Base-by-base conservation (phyloP, 352 stramenopile species). In the Globisporangium nodosum region DNA sequence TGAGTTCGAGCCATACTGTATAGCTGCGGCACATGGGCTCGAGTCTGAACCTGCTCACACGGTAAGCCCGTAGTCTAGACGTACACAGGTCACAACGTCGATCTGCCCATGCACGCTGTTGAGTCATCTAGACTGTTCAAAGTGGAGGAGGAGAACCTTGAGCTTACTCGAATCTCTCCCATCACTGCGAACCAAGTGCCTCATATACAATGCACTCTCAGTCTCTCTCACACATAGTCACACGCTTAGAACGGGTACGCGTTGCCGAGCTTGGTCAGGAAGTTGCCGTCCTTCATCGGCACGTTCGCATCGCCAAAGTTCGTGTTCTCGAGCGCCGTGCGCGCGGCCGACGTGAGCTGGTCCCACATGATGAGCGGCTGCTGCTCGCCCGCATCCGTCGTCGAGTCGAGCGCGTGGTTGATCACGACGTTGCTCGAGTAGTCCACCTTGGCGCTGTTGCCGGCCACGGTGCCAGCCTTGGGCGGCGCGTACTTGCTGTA, bases 201-300 rank as follows among this genome's bases (percentile, higher is more conserved):
- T 27, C 24, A 27, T 27, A 27, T 27, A 27, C 24, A 27, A 27
- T 27, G 24, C 24, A 27, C 24, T 27, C 24, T 27, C 24, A 27
- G 24, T 40, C 35, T 18, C 12, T 42, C 37, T 43, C 37, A 5
- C 11, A 43, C 37, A 13, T 12, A 39, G 6, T 39, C 35, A 40
- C 35, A 40, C 35, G 33, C 37, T 15, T 43, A 43, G 11, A 43
- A 43, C 37, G 37, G 37, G 54, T 54, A 52, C 53, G 66, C 63
- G 46, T 67, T 68, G 1, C 18, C 55, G 7, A 72, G 52, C 51
- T 62, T 62, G 30, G 54, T 30, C n/a, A 64, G 45, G n/a, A 74
- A 68, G 58, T 68, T 71, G 8, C 42, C 56, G 12, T 71, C 60
- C 54, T 74, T 74, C 45, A 72, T 57, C 20, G 65, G 61, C 56